Percentiles rank a stretch among this genome's conserved stretches.
Evolutionary conservation across 352 stramenopile species (phyloP).

Genomic region (Phytopythium boreale): DNA sequence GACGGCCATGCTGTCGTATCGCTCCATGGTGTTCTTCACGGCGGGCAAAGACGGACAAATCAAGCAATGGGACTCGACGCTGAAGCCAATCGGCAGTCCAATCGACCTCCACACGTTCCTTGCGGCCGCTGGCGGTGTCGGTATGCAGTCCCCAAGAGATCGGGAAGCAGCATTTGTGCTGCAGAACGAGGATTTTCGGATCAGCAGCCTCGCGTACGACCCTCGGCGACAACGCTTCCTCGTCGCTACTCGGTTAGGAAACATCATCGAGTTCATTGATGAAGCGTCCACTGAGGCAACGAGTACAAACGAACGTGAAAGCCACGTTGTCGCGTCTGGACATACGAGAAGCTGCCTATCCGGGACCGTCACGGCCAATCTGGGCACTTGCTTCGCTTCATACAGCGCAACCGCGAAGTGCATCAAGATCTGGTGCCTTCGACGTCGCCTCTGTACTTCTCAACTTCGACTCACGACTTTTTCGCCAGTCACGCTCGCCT

Average conservation of each 20-base stretch:
- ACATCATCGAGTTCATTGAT: slow-evolving; percentile 56
- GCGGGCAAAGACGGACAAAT: slow-evolving; percentile 70
- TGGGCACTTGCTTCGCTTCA: slow-evolving; percentile 47
- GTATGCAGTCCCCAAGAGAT: not conserved
- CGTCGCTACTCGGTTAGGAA: slow-evolving; percentile 50
- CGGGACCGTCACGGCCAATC: slow-evolving; percentile 20
- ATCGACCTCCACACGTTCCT: slow-evolving; percentile 52
- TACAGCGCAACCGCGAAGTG: slow-evolving; percentile 35
- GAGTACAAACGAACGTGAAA: slow-evolving; percentile 3
- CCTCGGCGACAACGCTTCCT: slow-evolving; percentile 39
- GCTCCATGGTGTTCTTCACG: slow-evolving; percentile 78
- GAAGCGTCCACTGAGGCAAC: slow-evolving; percentile 1
- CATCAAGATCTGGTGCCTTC: slow-evolving; percentile 65
- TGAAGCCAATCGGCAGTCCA: slow-evolving; percentile 62
- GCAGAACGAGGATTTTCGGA: slow-evolving; percentile 50
- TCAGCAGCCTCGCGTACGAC: slow-evolving; percentile 73
- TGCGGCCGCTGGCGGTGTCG: not conserved
- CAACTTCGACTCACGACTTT: slow-evolving; percentile 10
- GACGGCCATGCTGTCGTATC: slow-evolving; percentile 48
- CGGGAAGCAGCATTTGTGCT: not conserved
- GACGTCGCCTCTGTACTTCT: slow-evolving; percentile 16
- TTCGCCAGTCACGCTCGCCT: slow-evolving; percentile 26
- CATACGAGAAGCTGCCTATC: slow-evolving; percentile 25
- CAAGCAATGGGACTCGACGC: slow-evolving; percentile 80
- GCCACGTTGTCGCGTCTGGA: slow-evolving; percentile 45